A percentile compares a stretch with the other conserved stretches of the same genome.
phyloP scores from a whole-genome alignment of 1,284 basidiomycete species.

The Sporisorium scitamineum region DNA sequence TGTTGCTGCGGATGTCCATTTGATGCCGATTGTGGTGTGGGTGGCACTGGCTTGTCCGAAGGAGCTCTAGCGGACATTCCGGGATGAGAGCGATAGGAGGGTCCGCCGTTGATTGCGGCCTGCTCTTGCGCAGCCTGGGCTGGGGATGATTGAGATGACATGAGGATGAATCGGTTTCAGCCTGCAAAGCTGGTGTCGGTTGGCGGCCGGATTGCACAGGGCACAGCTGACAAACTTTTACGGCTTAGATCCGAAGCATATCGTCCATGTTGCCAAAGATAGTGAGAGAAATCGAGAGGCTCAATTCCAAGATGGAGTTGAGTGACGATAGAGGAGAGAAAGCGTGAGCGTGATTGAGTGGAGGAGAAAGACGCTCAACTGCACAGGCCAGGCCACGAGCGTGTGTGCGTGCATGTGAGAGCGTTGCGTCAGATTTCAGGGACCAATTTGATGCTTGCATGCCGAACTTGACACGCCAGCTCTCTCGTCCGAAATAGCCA shows the following conservation, averaged over 20 bases:
- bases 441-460: not conserved
- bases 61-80: slow-evolving; percentile 11
- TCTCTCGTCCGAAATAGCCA: slow-evolving; percentile 4
- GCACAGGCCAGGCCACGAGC: slow-evolving; percentile 1
- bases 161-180: not conserved
- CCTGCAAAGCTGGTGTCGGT: not conserved
- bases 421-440: not conserved
- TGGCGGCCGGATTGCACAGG: not conserved
- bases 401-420: not conserved
- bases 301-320: not conserved
- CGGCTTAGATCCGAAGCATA: not conserved
- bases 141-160: slow-evolving; percentile 11
- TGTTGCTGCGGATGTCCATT: not conserved
- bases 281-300: no score
- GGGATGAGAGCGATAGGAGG: slow-evolving; percentile 24
- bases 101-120: not conserved
- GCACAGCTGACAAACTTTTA: not conserved
- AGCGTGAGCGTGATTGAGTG: not conserved
- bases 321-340: not conserved
- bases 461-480: not conserved
- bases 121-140: slow-evolving; percentile 3
- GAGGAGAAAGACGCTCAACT: not conserved
- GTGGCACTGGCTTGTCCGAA: slow-evolving; percentile 38
- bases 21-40: slow-evolving; percentile 12
- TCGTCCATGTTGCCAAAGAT: not conserved